Base-by-base conservation (phyloP, 768 basidiomycete genomes). In the Obba rivulosa region DNA sequence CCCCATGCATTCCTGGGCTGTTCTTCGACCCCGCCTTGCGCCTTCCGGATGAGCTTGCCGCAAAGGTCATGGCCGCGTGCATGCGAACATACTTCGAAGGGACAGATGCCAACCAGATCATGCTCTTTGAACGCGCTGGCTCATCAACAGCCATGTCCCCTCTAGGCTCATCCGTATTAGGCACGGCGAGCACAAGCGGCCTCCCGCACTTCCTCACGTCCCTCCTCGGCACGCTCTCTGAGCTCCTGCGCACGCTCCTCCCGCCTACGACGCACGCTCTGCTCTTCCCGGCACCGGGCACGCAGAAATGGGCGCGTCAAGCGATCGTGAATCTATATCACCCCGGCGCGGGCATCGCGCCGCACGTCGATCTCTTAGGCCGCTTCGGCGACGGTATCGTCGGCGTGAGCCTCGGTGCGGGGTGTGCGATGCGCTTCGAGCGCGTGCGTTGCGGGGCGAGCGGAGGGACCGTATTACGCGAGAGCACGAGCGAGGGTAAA, bases 351-450 rank as follows among this genome's bases (percentile, higher is more conserved):
- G 94, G 94, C 10, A 97, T 98, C 55, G 71, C 82, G 0, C 78
- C 90, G 0, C 94, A 97, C 57, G 77, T 98, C 37, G 94, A 98
- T 61, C 73, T 98, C 20, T 76, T 90, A 3, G 69, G 74, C 22
- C 80, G 94, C 13, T 98, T 87, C 59, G 91, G 79, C 7, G 90
- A 95, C 61, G 92, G 90, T 1, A 94, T 98, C 45, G 72, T 97
- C 20, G 91, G 91, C 8, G 78, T 95, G 45, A 93, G 88, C 56
- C 70, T 98, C 22, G 78, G 81, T 10, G 83, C 85, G 22, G 83
- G 86, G 11, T 88, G 83, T 43, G 85, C 80, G 13, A 94, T 95
- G 91, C 74, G 74, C 21, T 92, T 94, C 57, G 69, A 58, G 48
- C 56, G 60, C 38, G 63, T 62, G 23, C 60, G 35, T 8, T 8